phyloP scores from a whole-genome alignment of 257 asterid genomes.

The Scutellaria baicalensis region DNA sequence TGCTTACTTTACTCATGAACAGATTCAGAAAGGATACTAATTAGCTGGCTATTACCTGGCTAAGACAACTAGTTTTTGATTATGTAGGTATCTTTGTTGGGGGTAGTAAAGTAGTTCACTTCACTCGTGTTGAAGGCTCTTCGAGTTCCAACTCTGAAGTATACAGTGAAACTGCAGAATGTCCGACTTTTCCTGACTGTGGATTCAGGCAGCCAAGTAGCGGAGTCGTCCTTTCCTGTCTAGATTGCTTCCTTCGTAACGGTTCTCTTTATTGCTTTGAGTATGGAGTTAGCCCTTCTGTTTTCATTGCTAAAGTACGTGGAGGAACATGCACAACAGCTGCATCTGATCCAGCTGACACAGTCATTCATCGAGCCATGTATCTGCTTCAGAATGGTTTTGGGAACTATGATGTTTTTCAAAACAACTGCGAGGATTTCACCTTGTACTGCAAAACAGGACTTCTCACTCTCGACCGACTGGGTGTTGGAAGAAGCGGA shows the following conservation, averaged over 20 bases:
- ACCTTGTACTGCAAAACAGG: constrained; percentile 83
- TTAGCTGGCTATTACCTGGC: background rate
- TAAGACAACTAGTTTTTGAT: background rate
- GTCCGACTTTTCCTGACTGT: constrained; percentile 75
- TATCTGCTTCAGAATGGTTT: constrained; percentile 71
- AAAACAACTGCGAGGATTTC: constrained; percentile 88
- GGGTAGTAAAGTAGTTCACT: constrained; percentile 83
- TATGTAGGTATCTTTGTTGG: constrained; percentile 69
- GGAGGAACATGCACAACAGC: constrained; percentile 88
- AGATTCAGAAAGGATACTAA: background rate
- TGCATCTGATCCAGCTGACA: constrained; percentile 44
- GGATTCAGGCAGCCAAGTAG: constrained; percentile 66
- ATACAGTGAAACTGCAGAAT: constrained; percentile 34
- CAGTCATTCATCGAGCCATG: constrained; percentile 69
- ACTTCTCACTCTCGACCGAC: constrained; percentile 53
- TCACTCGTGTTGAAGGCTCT: constrained; percentile 44
- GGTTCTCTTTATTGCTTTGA: constrained; percentile 65
- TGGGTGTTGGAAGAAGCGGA: constrained; percentile 80
- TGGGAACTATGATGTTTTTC: constrained; percentile 68
- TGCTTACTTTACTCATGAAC: too few species aligned
- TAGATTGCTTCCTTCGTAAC: constrained; percentile 64
- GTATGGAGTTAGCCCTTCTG: constrained; percentile 59
- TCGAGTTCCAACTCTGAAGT: constrained; percentile 31
- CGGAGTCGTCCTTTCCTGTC: constrained; percentile 68
- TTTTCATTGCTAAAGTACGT: constrained; percentile 63